Conservation (phyloP, 192 early-diverging fungal species). For the Umbelopsis isabellina region DNA sequence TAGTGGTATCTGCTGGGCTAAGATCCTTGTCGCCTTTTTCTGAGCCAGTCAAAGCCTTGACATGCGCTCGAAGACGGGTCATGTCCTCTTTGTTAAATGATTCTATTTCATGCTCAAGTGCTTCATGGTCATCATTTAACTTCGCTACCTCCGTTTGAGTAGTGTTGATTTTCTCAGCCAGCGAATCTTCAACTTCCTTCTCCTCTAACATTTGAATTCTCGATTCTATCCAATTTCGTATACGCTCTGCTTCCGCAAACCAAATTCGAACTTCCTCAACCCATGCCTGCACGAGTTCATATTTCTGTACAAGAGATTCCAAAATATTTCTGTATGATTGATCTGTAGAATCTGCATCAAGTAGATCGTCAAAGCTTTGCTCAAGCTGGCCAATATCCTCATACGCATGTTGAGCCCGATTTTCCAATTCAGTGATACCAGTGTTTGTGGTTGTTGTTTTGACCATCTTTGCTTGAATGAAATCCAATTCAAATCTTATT, state of each 20-base stretch:
- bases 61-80: constrained; percentile 46
- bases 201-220: constrained; percentile 36
- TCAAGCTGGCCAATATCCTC: constrained; percentile 16
- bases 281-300: constrained; percentile 35
- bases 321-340: constrained; percentile 19
- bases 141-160: constrained; percentile 34
- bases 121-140: constrained; percentile 34
- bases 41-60: constrained; percentile 41
- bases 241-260: constrained; percentile 50
- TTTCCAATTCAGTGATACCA: constrained; percentile 39
- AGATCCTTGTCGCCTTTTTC: constrained; percentile 33
- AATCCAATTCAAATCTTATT: constrained; percentile 29
- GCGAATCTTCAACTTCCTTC: constrained; percentile 34
- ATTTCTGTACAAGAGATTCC: constrained; percentile 26
- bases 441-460: constrained; percentile 43
- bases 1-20: constrained; percentile 50
- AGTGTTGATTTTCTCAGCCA: constrained; percentile 21
- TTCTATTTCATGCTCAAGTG: constrained; percentile 43
- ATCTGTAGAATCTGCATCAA: constrained; percentile 7
- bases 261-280: constrained; percentile 44
- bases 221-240: constrained; percentile 43
- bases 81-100: constrained; percentile 47
- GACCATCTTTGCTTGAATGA: constrained; percentile 43
- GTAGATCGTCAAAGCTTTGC: constrained; percentile 25
- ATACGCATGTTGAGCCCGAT: constrained; percentile 19